Evolutionary conservation across 805 yeast genomes (phyloP).

Genomic region (Barnettozyma siamensis): DNA sequence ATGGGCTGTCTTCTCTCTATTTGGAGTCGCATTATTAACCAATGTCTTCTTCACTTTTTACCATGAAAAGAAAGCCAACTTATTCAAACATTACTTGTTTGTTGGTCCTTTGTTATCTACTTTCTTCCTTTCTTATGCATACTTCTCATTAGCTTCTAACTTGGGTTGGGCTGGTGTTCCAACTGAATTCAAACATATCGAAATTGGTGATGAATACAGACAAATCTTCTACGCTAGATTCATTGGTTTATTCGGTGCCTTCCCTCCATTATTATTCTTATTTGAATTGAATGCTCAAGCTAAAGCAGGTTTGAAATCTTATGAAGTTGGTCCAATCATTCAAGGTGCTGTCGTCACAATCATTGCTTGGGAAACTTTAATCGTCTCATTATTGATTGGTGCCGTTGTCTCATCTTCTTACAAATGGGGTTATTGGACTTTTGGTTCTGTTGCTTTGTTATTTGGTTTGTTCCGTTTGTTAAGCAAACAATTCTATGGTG

Average conservation of each 20-base stretch:
- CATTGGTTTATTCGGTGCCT: constrained; percentile 52
- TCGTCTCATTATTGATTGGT: constrained; percentile 53
- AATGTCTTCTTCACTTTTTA: constrained; percentile 22
- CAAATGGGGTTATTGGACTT: constrained; percentile 66
- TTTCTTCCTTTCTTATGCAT: constrained; percentile 40
- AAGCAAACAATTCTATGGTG: constrained; percentile 23
- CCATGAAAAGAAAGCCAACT: constrained; percentile 19
- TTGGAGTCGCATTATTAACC: constrained; percentile 33
- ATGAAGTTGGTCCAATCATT: constrained; percentile 16
- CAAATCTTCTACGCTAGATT: constrained; percentile 53
- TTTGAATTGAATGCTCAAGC: constrained; percentile 24
- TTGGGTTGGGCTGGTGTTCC: constrained; percentile 47
- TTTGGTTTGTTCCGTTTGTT: constrained; percentile 29
- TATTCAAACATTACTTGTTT: constrained; percentile 27
- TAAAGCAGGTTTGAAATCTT: constrained; percentile 8
- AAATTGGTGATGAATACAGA: constrained; percentile 32
- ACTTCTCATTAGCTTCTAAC: constrained; percentile 52
- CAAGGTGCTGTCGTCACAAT: constrained; percentile 34
- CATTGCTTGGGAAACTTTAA: constrained; percentile 41
- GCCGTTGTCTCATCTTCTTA: constrained; percentile 47
- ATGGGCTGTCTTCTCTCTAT: constrained; percentile 55
- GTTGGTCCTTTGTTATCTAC: constrained; percentile 38
- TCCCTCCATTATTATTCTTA: constrained; percentile 37
- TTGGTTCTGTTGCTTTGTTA: constrained; percentile 41
- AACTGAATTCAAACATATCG: constrained; percentile 44